Evolutionary conservation across 345 rosid genomes (phyloP).

Genomic region (Erodium maritimum): DNA sequence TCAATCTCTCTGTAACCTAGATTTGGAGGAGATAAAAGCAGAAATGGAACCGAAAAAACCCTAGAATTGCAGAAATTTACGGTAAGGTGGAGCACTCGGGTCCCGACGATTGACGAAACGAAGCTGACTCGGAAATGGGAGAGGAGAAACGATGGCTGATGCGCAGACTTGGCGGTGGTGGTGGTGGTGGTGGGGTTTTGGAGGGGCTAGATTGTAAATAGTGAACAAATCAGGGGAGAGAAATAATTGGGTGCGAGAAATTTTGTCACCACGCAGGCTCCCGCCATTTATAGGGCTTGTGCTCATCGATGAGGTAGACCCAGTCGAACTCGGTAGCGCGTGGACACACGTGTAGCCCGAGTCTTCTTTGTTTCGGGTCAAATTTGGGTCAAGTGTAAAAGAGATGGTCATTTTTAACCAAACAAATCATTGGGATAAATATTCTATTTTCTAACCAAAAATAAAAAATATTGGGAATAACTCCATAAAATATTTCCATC

Average conservation of each 20-base stretch:
- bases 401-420: no score
- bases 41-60: no score
- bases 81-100: neutral
- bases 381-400: neutral
- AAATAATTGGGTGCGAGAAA: constrained; percentile 24
- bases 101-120: neutral
- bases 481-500: no score
- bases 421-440: no score
- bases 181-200: constrained; percentile 15
- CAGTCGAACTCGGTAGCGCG: neutral
- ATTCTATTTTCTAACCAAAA: no score
- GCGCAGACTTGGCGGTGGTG: constrained; percentile 12
- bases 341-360: neutral
- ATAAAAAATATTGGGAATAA: no score
- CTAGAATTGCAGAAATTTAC: constrained; percentile 15
- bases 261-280: no score
- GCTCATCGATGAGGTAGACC: neutral
- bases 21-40: no score
- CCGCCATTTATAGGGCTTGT: constrained; percentile 30
- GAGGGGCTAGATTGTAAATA: constrained; percentile 17
- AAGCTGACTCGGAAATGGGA: neutral
- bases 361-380: no score
- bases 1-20: constrained; percentile 22
- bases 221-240: constrained; percentile 14
- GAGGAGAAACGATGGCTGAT: constrained; percentile 2